Evolutionary conservation across 78 protist species (phyloP).

Genomic region (Chrysochromulina parva): DNA sequence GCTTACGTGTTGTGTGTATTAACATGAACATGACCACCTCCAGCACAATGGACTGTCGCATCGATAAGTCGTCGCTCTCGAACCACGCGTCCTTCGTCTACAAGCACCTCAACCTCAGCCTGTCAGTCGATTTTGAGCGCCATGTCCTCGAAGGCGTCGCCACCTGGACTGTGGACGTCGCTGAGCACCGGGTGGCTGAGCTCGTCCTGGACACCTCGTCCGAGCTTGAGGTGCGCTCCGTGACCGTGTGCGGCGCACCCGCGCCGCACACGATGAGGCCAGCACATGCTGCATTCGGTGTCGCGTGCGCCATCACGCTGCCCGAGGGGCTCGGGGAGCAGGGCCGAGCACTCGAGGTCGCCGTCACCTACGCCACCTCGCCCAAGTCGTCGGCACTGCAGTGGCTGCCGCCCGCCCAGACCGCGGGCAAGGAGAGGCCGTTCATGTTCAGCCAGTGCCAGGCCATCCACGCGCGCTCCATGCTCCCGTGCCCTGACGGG

Average conservation of each 20-base stretch:
- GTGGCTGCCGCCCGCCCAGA: slow-evolving; percentile 41
- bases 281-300: neutral
- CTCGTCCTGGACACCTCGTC: neutral
- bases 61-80: neutral
- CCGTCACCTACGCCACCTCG: neutral
- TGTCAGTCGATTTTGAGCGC: neutral
- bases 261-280: too few species aligned
- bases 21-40: too few species aligned
- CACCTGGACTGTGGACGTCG: neutral
- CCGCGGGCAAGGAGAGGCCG: slow-evolving; percentile 57
- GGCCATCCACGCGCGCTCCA: slow-evolving; percentile 69
- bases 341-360: neutral
- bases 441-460: slow-evolving; percentile 56
- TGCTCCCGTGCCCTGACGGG: slow-evolving; percentile 53
- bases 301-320: neutral
- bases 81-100: neutral
- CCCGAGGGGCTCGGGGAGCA: neutral
- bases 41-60: neutral
- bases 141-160: neutral
- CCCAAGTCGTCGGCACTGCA: neutral
- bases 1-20: too few species aligned
- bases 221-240: neutral
- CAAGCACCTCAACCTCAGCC: neutral
- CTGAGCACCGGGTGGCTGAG: neutral
- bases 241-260: neutral